Percentiles rank a stretch among this genome's conserved stretches.
Conservation (phyloP, 805 yeast genomes). For the Candida mattraensis region DNA sequence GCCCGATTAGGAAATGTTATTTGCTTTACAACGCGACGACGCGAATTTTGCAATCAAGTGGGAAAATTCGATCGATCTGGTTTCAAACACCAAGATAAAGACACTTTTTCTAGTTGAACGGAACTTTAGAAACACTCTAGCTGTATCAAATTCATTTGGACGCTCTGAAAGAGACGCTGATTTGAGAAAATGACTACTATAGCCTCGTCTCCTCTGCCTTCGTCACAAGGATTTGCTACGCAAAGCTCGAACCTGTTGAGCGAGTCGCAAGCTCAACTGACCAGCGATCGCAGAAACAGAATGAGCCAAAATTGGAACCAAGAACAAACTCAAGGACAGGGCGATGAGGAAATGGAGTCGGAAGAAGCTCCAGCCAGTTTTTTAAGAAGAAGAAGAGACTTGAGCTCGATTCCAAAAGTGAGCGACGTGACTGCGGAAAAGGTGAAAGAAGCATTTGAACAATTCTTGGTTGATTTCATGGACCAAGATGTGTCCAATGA, state of each 20-base stretch:
- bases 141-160: no score
- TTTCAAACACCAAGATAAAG: no score
- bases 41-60: no score
- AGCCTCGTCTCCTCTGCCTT: constrained; percentile 32
- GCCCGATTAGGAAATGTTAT: no score
- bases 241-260: constrained; percentile 28
- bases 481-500: constrained; percentile 38
- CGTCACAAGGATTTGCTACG: constrained; percentile 26
- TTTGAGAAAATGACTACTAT: constrained; percentile 22
- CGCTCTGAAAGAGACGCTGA: background rate
- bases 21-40: no score
- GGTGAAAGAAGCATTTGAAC: constrained; percentile 88
- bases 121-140: no score
- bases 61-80: no score
- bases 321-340: constrained; percentile 11
- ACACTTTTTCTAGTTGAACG: no score
- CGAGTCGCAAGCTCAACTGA: constrained; percentile 27
- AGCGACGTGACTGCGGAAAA: constrained; percentile 91
- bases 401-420: constrained; percentile 78
- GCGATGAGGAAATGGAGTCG: constrained; percentile 27
- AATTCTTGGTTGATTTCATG: constrained; percentile 67
- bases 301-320: no score
- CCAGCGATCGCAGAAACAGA: constrained; percentile 13
- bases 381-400: constrained; percentile 52
- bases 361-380: constrained; percentile 29